phyloP scores from a whole-genome alignment of 371 early-diverging fungal genomes.

The Mucor irregularis region DNA sequence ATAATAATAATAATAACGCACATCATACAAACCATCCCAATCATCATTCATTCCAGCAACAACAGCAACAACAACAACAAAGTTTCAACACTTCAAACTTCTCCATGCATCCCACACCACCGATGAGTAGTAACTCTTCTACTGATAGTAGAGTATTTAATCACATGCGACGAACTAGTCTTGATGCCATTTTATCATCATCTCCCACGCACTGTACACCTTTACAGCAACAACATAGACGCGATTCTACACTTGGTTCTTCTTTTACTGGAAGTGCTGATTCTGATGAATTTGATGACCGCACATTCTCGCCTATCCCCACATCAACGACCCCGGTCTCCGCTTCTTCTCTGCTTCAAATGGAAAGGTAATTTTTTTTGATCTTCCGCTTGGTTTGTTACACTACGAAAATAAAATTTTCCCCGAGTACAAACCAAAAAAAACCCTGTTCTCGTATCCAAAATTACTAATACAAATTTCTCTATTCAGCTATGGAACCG shows the following conservation, averaged over 20 bases:
- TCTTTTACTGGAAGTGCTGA: constrained; percentile 29
- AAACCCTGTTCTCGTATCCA: neutral
- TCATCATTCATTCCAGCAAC: neutral
- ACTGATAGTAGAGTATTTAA: constrained; percentile 16
- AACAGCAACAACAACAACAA: constrained; percentile 8
- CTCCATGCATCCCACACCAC: constrained; percentile 26
- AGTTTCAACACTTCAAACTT: neutral
- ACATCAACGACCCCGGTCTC: constrained; percentile 24
- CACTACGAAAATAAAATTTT: too few species aligned
- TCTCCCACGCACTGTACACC: constrained; percentile 25
- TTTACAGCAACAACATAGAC: constrained; percentile 15
- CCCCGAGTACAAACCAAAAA: constrained; percentile 8
- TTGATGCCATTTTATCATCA: constrained; percentile 34
- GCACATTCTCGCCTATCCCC: constrained; percentile 22
- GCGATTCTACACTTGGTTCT: constrained; percentile 24
- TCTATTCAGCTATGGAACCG: constrained; percentile 8
- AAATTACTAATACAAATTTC: constrained; percentile 7
- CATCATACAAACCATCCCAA: neutral
- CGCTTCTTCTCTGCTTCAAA: constrained; percentile 24
- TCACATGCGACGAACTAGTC: constrained; percentile 31
- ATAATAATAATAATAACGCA: neutral
- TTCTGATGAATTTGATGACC: constrained; percentile 25
- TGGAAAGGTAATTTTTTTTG: constrained; percentile 27
- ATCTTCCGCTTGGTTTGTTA: neutral
- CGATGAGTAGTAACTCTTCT: constrained; percentile 21